Percentiles rank a stretch among this genome's conserved stretches.
Conservation (phyloP, 192 early-diverging fungal species). For the Linnemannia schmuckeri region DNA sequence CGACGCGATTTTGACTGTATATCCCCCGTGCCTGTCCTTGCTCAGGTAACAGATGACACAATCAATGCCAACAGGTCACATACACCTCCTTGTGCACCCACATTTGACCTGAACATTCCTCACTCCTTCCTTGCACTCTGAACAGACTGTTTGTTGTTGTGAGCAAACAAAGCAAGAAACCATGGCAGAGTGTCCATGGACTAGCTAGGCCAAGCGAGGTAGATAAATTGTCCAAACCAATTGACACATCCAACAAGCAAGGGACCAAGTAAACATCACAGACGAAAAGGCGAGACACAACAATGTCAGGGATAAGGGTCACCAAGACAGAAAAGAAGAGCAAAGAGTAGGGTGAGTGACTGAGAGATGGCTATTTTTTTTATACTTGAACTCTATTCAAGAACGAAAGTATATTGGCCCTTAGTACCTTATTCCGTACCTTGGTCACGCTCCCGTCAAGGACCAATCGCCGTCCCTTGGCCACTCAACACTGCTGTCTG, state of each 20-base stretch:
- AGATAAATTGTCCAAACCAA: neutral
- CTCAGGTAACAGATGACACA: neutral
- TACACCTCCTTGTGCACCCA: neutral
- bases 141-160: neutral
- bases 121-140: neutral
- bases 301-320: neutral
- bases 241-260: neutral
- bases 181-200: neutral
- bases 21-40: neutral
- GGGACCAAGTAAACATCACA: neutral
- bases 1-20: neutral
- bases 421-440: neutral
- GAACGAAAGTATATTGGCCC: neutral
- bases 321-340: neutral
- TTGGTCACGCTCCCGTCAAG: neutral
- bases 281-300: neutral
- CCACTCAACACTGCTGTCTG: neutral
- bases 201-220: neutral
- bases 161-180: neutral
- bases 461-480: conserved; percentile 6
- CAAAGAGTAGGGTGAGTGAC: neutral
- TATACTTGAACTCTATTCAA: neutral
- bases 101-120: neutral
- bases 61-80: neutral
- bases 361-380: neutral